These are phyloP conservation scores for Alternaria consortialis DNA, from an alignment of 2,329 filamentous ascomycete species.

Conservation along the genomic window DNA sequence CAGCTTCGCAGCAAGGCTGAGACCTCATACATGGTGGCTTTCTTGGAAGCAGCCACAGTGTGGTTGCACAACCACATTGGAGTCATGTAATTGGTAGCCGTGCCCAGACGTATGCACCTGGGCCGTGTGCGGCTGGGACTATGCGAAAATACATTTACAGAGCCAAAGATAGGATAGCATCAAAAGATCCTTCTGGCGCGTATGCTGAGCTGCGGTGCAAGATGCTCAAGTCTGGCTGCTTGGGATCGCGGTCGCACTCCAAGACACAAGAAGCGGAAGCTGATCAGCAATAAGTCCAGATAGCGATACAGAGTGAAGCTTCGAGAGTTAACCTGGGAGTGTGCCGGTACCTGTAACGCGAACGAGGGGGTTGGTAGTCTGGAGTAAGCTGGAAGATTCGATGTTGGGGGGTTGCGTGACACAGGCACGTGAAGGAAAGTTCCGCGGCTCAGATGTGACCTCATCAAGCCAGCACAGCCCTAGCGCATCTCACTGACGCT, in stretches of 20 bases:
- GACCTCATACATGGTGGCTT: not conserved
- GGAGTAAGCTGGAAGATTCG: conserved; percentile 12
- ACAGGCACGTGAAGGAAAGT: conserved; percentile 12
- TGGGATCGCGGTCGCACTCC: too few relatives aligned
- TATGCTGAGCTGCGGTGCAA: too few relatives aligned
- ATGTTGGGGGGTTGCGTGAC: not conserved
- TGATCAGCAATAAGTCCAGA: too few relatives aligned
- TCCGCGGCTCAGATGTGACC: conserved; percentile 11
- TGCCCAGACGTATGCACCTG: not conserved
- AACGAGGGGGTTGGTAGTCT: not conserved
- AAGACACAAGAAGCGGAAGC: too few relatives aligned
- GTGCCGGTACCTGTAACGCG: too few relatives aligned
- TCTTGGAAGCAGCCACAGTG: not conserved
- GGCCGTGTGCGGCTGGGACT: not conserved
- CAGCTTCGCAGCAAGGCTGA: too few relatives aligned
- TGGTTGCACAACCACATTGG: not conserved
- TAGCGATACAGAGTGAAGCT: not conserved
- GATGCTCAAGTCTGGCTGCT: too few relatives aligned
- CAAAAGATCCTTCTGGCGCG: too few relatives aligned
- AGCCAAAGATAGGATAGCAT: too few relatives aligned
- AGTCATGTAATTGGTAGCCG: not conserved
- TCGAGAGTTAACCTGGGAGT: too few relatives aligned
- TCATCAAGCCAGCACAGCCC: conserved; percentile 18
- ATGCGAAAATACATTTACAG: not conserved
- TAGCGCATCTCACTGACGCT: conserved; percentile 1